phyloP scores from a whole-genome alignment of 331 rosid genomes.

The Cydonia oblonga region DNA sequence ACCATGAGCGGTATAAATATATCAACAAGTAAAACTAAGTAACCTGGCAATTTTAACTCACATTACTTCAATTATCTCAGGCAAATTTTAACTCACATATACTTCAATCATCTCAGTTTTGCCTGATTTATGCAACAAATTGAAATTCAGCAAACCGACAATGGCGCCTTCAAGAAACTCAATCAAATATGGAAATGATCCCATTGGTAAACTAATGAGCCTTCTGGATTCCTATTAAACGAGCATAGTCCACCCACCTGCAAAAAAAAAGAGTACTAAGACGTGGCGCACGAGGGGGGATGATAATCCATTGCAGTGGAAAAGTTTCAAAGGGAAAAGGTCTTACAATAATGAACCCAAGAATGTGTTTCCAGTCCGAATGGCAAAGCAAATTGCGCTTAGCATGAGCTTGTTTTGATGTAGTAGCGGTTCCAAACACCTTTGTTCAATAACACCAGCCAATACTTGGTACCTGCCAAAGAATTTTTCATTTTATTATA shows the following conservation, averaged over 20 bases:
- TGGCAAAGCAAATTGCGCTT: slow-evolving; percentile 69
- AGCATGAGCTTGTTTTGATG: slow-evolving; percentile 77
- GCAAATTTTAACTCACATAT: too few relatives aligned
- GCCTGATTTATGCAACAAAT: slow-evolving; percentile 8
- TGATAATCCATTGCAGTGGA: not conserved
- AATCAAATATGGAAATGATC: not conserved
- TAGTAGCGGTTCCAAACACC: slow-evolving; percentile 74
- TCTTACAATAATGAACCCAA: slow-evolving; percentile 90
- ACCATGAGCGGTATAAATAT: slow-evolving; percentile 14
- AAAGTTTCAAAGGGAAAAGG: not conserved
- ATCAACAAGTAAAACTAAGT: slow-evolving; percentile 9
- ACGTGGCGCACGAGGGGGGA: slow-evolving; percentile 6
- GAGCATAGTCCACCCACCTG: slow-evolving; percentile 99
- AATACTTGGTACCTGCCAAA: slow-evolving; percentile 69
- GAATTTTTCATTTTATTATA: not conserved
- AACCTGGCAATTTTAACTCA: slow-evolving; percentile 18
- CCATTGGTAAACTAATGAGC: slow-evolving; percentile 9
- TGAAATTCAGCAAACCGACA: slow-evolving; percentile 11
- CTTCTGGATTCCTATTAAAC: slow-evolving; percentile 69
- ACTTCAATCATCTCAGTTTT: slow-evolving; percentile 1
- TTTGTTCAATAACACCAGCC: slow-evolving; percentile 84
- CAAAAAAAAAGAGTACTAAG: slow-evolving; percentile 1
- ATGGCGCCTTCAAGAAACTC: not conserved
- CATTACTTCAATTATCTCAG: not conserved
- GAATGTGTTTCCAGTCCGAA: slow-evolving; percentile 87